Evolutionary conservation across 495 filamentous ascomycete species (phyloP).

Genomic region (Neurospora tetraspora): DNA sequence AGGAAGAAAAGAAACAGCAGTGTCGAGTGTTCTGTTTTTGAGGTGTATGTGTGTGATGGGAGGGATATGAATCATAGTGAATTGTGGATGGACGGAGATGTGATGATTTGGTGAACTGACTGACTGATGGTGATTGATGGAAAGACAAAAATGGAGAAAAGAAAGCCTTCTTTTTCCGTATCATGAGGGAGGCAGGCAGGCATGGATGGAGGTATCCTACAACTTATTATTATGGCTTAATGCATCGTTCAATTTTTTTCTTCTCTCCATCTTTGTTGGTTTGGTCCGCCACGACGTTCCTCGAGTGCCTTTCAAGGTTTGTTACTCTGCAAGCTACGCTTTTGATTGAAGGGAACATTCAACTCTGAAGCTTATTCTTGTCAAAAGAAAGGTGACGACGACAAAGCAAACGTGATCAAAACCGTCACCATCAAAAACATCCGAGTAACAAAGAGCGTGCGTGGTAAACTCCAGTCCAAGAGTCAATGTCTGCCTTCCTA

Average conservation of each 20-base stretch:
- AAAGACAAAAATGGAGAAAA: slow-evolving; percentile 1
- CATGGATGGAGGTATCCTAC: too few relatives aligned
- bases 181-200: not conserved
- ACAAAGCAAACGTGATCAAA: too few relatives aligned
- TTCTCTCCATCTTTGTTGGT: not conserved
- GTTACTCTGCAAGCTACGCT: too few relatives aligned
- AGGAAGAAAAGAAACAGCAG: not conserved
- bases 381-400: too few relatives aligned
- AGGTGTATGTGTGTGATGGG: not conserved
- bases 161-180: not conserved
- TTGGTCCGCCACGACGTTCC: too few relatives aligned
- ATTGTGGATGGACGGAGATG: not conserved
- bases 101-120: not conserved
- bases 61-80: not conserved
- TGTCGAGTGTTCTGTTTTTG: not conserved
- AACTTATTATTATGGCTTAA: not conserved
- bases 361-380: too few relatives aligned
- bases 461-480: not conserved
- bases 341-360: too few relatives aligned
- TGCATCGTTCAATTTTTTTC: not conserved
- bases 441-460: not conserved
- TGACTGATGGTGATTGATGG: not conserved
- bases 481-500: not conserved
- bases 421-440: not conserved
- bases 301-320: too few relatives aligned